Conservation (phyloP, 495 filamentous ascomycete genomes). For the Penicillium robsamsonii region DNA sequence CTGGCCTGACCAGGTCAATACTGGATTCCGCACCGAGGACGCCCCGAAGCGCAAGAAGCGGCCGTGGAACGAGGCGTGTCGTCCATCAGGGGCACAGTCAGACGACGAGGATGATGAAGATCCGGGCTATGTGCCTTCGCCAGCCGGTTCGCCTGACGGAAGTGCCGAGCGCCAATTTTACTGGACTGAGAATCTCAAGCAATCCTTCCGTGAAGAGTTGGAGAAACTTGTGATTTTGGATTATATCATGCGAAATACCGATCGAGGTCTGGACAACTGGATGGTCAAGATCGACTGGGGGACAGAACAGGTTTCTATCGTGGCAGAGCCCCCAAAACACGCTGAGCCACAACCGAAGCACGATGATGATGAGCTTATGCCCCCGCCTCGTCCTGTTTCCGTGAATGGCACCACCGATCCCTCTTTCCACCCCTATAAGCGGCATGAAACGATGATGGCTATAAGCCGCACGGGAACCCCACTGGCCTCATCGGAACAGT, state of each 20-base stretch:
- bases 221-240: slow-evolving; percentile 98
- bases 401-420: slow-evolving; percentile 36
- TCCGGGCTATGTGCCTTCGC: slow-evolving; percentile 42
- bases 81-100: slow-evolving; percentile 63
- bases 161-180: slow-evolving; percentile 58
- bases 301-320: slow-evolving; percentile 76
- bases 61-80: slow-evolving; percentile 82
- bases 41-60: slow-evolving; percentile 67
- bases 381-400: slow-evolving; percentile 57
- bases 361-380: slow-evolving; percentile 51
- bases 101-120: slow-evolving; percentile 77
- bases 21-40: slow-evolving; percentile 70
- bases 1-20: slow-evolving; percentile 91
- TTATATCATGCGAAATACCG: slow-evolving; percentile 99
- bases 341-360: slow-evolving; percentile 46
- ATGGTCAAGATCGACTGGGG: slow-evolving; percentile 96
- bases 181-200: slow-evolving; percentile 88
- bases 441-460: slow-evolving; percentile 82
- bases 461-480: slow-evolving; percentile 61
- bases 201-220: slow-evolving; percentile 89
- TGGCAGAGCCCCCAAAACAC: slow-evolving; percentile 73
- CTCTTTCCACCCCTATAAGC: slow-evolving; percentile 65
- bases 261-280: slow-evolving; percentile 97
- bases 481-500: slow-evolving; percentile 41
- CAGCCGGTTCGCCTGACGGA: slow-evolving; percentile 43